Evolutionary conservation across 306 rosid genomes (phyloP).

Genomic region (Citrullus colocynthis): DNA sequence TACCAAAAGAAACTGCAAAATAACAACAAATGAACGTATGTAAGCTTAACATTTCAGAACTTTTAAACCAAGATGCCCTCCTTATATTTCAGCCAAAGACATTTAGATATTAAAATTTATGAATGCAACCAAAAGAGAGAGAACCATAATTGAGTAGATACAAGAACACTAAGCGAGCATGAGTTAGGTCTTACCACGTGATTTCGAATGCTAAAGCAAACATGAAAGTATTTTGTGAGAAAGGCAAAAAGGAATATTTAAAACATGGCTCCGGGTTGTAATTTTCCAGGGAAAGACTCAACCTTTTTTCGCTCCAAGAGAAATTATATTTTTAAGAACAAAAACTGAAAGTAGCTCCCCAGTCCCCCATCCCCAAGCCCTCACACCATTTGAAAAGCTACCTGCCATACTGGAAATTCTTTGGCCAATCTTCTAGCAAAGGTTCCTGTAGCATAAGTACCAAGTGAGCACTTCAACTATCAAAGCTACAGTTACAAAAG

Average conservation of each 20-base stretch:
- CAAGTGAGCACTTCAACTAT: background rate
- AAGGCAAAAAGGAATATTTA: background rate
- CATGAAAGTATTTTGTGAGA: background rate
- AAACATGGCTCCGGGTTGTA: background rate
- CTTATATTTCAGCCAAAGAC: background rate
- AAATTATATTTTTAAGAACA: background rate
- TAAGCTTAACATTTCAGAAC: background rate
- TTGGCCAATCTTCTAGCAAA: conserved; percentile 74
- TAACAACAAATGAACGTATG: background rate
- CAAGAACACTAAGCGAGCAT: background rate
- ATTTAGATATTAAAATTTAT: background rate
- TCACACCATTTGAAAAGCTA: conserved; percentile 24
- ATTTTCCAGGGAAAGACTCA: background rate
- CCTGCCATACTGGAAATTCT: conserved; percentile 96
- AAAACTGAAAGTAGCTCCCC: background rate
- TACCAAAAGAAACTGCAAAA: conserved; percentile 67
- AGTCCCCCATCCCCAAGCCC: background rate
- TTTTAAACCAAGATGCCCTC: background rate
- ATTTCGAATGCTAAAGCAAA: background rate
- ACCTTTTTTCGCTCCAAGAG: background rate
- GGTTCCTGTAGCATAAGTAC: conserved; percentile 49
- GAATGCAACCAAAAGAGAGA: background rate
- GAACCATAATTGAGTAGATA: background rate
- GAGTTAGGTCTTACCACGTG: background rate
- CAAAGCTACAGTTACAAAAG: background rate